Evolutionary conservation across 2,329 filamentous ascomycete genomes (phyloP).

Genomic region (Colletotrichum sp.): DNA sequence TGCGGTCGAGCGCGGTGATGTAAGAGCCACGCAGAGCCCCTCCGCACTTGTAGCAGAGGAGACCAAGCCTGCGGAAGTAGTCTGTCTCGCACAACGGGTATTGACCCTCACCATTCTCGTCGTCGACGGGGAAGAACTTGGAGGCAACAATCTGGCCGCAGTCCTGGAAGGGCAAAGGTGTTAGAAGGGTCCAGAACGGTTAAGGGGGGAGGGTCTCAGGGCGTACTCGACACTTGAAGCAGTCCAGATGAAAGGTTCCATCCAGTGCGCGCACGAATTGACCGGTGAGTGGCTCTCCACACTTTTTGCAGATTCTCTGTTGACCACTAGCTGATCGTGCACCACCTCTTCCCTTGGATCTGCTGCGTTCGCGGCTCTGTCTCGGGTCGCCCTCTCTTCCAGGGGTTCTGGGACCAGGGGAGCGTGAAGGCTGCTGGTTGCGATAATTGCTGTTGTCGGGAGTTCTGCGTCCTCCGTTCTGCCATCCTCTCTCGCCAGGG

Average conservation of each 20-base stretch:
- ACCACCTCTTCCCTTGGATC: slow-evolving; percentile 58
- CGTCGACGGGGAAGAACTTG: slow-evolving; percentile 97
- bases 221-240: slow-evolving; percentile 91
- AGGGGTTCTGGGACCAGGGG: slow-evolving; percentile 34
- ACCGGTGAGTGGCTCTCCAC: slow-evolving; percentile 83
- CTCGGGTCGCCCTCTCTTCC: slow-evolving; percentile 48
- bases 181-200: slow-evolving; percentile 17
- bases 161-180: slow-evolving; percentile 63
- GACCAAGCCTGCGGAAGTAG: slow-evolving; percentile 90
- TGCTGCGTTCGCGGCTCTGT: slow-evolving; percentile 62
- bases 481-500: slow-evolving; percentile 38
- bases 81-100: slow-evolving; percentile 98
- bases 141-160: slow-evolving; percentile 97
- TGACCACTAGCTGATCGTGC: slow-evolving; percentile 61
- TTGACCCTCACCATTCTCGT: slow-evolving; percentile 83
- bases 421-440: slow-evolving; percentile 35
- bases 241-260: slow-evolving; percentile 95
- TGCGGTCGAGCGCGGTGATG: slow-evolving; percentile 95
- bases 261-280: slow-evolving; percentile 95
- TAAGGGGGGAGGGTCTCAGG: not conserved
- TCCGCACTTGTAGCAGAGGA: slow-evolving; percentile 91
- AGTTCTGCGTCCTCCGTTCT: slow-evolving; percentile 40
- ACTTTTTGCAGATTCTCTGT: slow-evolving; percentile 81
- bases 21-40: slow-evolving; percentile 94
- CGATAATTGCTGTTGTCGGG: slow-evolving; percentile 42